These are phyloP conservation scores for Clonostachys byssicola DNA, from an alignment of 2,329 filamentous ascomycete genomes.

Conservation along the genomic window DNA sequence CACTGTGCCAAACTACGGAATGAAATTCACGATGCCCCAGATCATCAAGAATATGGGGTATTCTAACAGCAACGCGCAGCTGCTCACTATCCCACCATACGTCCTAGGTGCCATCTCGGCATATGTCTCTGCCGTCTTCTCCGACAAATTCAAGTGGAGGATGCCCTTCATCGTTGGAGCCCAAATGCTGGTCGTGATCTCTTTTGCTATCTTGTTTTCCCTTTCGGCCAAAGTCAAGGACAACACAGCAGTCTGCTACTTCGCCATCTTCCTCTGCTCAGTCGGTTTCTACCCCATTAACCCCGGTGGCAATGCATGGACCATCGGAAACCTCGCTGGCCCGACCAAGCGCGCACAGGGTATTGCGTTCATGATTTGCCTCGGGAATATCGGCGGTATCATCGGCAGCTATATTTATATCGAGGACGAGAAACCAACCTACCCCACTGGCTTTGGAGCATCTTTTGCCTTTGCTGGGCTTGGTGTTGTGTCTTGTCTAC, in stretches of 20 bases:
- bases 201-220: background rate
- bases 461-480: no score
- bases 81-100: slow-evolving; percentile 41
- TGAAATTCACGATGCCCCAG: slow-evolving; percentile 73
- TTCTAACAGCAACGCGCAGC: slow-evolving; percentile 20
- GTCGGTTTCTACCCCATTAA: no score
- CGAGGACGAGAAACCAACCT: background rate
- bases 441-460: no score
- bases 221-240: background rate
- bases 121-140: background rate
- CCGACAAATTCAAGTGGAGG: background rate
- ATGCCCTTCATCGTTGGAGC: slow-evolving; percentile 1
- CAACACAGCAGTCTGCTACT: no score
- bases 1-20: slow-evolving; percentile 69
- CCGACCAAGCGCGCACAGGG: slow-evolving; percentile 20
- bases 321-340: slow-evolving; percentile 17
- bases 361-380: slow-evolving; percentile 17
- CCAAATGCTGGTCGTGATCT: background rate
- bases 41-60: slow-evolving; percentile 59
- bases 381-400: slow-evolving; percentile 2
- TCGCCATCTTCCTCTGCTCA: no score
- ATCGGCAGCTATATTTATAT: slow-evolving; percentile 2
- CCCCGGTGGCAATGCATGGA: slow-evolving; percentile 16
- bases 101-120: slow-evolving; percentile 20
- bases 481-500: no score